These are phyloP conservation scores for Emmonsia crescens DNA, from an alignment of 2,329 filamentous ascomycete species.

Conservation along the genomic window DNA sequence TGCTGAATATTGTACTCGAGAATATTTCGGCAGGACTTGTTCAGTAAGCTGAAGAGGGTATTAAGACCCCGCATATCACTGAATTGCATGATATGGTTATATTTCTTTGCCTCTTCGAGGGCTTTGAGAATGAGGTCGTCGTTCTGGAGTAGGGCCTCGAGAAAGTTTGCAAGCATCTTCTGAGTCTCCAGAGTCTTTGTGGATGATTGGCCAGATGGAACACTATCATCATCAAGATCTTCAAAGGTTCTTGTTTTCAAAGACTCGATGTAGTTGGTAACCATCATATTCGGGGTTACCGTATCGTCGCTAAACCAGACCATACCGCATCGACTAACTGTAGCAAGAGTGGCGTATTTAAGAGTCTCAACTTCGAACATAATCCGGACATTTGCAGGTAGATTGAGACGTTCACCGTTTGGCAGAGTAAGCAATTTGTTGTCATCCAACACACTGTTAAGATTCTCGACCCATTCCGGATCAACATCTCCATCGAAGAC, in stretches of 20 bases:
- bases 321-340: constrained; percentile 99
- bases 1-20: constrained; percentile 96
- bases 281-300: constrained; percentile 85
- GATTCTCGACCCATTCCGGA: constrained; percentile 98
- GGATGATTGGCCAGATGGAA: constrained; percentile 62
- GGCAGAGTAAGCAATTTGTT: constrained; percentile 96
- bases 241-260: constrained; percentile 79
- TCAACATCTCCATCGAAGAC: constrained; percentile 99
- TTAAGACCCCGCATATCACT: constrained; percentile 81
- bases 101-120: constrained; percentile 62
- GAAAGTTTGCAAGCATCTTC: constrained; percentile 63
- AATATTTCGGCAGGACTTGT: constrained; percentile 83
- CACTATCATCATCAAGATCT: constrained; percentile 86
- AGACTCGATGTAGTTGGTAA: constrained; percentile 77
- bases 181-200: constrained; percentile 72
- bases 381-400: constrained; percentile 90
- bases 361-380: constrained; percentile 99
- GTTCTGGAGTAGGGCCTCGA: constrained; percentile 62
- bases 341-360: constrained; percentile 93
- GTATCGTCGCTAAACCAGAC: constrained; percentile 99
- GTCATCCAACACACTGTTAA: constrained; percentile 98
- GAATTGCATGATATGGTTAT: constrained; percentile 98
- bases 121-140: constrained; percentile 73
- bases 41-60: constrained; percentile 88
- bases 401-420: constrained; percentile 92